Conservation (phyloP, 1,284 basidiomycete genomes). For the Cutaneotrichosporon mucoides region DNA sequence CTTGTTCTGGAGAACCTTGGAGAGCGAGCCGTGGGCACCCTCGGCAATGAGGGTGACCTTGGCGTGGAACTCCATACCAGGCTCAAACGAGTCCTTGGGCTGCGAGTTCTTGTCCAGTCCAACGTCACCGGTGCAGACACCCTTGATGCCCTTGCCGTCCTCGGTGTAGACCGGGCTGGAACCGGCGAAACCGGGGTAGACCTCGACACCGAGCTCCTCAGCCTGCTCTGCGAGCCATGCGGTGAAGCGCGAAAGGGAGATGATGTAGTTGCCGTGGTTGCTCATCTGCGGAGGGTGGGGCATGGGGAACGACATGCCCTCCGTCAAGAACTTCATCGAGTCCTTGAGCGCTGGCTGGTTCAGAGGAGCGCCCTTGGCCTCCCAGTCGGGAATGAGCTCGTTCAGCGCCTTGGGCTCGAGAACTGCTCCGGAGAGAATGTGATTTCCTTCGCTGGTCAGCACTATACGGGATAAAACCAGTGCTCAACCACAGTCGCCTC, state of each 20-base stretch:
- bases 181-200: constrained; percentile 95
- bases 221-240: constrained; percentile 88
- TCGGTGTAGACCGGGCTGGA: constrained; percentile 72
- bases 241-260: constrained; percentile 82
- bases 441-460: constrained; percentile 61
- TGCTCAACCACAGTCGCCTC: no score
- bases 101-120: constrained; percentile 75
- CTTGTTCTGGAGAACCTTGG: constrained; percentile 73
- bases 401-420: constrained; percentile 88
- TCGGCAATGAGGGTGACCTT: constrained; percentile 94
- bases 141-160: constrained; percentile 65
- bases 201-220: constrained; percentile 81
- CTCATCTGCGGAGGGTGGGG: constrained; percentile 98
- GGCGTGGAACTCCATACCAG: constrained; percentile 94
- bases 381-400: constrained; percentile 88
- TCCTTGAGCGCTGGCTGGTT: constrained; percentile 76
- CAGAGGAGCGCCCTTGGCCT: constrained; percentile 58
- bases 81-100: constrained; percentile 87
- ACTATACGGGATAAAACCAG: no score
- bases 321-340: constrained; percentile 82
- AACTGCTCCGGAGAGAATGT: constrained; percentile 94
- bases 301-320: constrained; percentile 66
- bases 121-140: constrained; percentile 91
- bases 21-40: constrained; percentile 88
- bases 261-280: constrained; percentile 90